These are phyloP conservation scores for Iberis pinnata DNA, from an alignment of 345 rosid species.

Conservation along the genomic window DNA sequence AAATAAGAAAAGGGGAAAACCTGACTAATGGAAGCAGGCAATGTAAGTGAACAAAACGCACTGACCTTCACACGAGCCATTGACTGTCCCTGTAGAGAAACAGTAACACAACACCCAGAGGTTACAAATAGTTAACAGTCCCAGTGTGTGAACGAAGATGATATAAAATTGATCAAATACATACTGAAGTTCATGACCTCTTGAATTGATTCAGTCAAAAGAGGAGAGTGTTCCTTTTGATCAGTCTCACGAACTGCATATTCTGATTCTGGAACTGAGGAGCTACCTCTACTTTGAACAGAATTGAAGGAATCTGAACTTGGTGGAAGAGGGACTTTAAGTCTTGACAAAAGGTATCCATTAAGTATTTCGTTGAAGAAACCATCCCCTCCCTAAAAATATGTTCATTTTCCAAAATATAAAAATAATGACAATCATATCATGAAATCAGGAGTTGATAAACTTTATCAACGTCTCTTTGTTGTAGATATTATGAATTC, in stretches of 20 bases:
- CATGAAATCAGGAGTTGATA: background rate
- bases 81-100: conserved; percentile 39
- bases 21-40: background rate
- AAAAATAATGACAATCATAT: background rate
- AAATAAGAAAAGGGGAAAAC: background rate
- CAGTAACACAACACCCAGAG: conserved; percentile 15
- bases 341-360: conserved; percentile 72
- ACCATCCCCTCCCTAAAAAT: conserved; percentile 86
- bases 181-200: conserved; percentile 38
- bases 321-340: conserved; percentile 77
- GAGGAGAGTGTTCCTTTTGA: conserved; percentile 46
- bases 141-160: conserved; percentile 2
- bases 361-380: conserved; percentile 90
- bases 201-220: conserved; percentile 34
- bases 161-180: conserved; percentile 23
- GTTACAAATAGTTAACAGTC: conserved; percentile 22
- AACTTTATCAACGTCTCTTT: conserved; percentile 10
- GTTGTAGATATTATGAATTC: background rate
- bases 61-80: conserved; percentile 42
- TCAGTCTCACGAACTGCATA: conserved; percentile 33
- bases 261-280: conserved; percentile 31
- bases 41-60: conserved; percentile 11
- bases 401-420: background rate
- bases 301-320: conserved; percentile 42
- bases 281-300: conserved; percentile 33